phyloP scores from a whole-genome alignment of 805 yeast genomes.

The Tetrapisispora namnaoensis region DNA sequence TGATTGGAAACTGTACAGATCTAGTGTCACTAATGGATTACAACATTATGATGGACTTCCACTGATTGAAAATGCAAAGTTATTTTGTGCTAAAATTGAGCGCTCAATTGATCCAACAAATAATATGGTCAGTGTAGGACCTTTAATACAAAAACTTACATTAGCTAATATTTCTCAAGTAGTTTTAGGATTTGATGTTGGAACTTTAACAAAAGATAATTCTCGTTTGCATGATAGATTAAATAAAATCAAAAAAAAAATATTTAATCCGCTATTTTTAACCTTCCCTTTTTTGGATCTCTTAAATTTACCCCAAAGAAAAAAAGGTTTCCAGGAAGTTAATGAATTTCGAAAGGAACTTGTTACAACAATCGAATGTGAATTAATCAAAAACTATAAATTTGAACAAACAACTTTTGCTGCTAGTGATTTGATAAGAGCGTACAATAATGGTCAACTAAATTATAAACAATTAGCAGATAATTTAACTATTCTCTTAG shows the following conservation, averaged over 20 bases:
- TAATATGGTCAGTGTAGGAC: constrained; percentile 23
- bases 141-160: constrained; percentile 37
- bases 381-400: constrained; percentile 23
- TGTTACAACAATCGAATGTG: constrained; percentile 27
- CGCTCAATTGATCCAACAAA: constrained; percentile 3
- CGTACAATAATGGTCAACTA: constrained; percentile 31
- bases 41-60: constrained; percentile 39
- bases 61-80: constrained; percentile 31
- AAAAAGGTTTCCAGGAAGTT: constrained; percentile 36
- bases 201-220: constrained; percentile 27
- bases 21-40: constrained; percentile 36
- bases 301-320: constrained; percentile 40
- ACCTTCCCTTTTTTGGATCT: constrained; percentile 46
- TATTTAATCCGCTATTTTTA: constrained; percentile 45
- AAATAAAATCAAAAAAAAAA: constrained; percentile 39
- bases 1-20: constrained; percentile 42
- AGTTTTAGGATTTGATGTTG: constrained; percentile 41
- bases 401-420: constrained; percentile 32
- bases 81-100: constrained; percentile 26
- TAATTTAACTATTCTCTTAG: constrained; percentile 43
- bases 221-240: constrained; percentile 33
- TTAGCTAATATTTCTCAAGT: constrained; percentile 43
- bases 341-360: constrained; percentile 32
- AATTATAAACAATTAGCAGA: constrained; percentile 41
- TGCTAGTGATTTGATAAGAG: constrained; percentile 34